Evolutionary conservation across 1,284 basidiomycete genomes (phyloP), one percentile per base, ranked within the genome.

Genomic region (Cutaneotrichosporon cyanovorans): DNA sequence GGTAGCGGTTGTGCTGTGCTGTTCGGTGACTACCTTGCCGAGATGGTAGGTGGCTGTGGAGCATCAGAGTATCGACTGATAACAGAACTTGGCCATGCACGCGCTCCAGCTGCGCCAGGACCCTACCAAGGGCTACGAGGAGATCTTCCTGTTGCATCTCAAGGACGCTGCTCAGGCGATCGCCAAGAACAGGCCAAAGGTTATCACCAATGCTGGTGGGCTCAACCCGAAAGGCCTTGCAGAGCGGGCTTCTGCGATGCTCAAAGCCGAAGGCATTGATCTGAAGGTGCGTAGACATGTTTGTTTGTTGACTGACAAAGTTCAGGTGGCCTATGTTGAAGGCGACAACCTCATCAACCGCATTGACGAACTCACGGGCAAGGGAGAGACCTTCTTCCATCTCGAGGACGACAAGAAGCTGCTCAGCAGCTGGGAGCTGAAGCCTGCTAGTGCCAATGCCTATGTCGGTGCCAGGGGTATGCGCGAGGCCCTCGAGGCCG

Each of bases 151-250:
- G 28, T 38, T 36, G 9, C 57, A 58, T 47, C 44, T 56, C 9
- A 34, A 34, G 16, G 28, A 42, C 0, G 52, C 54, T 10, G 47
- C 53, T 0, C 40, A 48, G 4, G 42, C 46, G 10, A 51, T 58
- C 28, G 52, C 45, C 5, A 20, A 23, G 20, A 48, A 48, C 22
- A 43, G 42, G 2, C 50, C 44, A 31, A 54, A 54, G 40, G 42
- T 58, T 22, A 23, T 58, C 16, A 56, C 57, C 5, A 56, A 58
- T 23, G 57, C 57, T 4, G 57, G 57, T 2, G 57, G 51, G 2
- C 43, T 58, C 12, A 58, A 58, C 43, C 52, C 57, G 16, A 20
- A 30, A 12, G 51, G 48, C 7, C 23, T 42, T 15, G 55, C 57
- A 5, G 47, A 51, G 39, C 39, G 11, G n/a, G 54, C 52, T 0